Evolutionary conservation across 1,284 basidiomycete genomes (phyloP).

Genomic region (Rhodotorula sp.): DNA sequence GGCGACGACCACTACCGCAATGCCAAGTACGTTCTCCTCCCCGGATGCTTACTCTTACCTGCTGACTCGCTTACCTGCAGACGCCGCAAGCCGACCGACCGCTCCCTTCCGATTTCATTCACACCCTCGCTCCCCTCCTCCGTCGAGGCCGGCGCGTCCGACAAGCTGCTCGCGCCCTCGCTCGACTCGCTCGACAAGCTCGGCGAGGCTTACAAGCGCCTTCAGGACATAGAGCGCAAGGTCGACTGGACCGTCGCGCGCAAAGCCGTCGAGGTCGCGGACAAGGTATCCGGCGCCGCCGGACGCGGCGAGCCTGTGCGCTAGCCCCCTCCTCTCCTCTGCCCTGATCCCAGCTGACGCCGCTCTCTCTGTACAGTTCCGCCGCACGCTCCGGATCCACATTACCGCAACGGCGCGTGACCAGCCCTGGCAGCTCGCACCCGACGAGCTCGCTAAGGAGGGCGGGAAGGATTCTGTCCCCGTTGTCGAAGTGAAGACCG

Average conservation of each 20-base stretch:
- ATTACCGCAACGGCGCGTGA: conserved; percentile 83
- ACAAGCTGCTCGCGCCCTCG: conserved; percentile 16
- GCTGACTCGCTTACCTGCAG: conserved; percentile 1
- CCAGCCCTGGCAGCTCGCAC: conserved; percentile 56
- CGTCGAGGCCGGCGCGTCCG: conserved; percentile 2
- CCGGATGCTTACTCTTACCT: too few species aligned
- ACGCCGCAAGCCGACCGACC: conserved; percentile 35
- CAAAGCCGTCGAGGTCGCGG: conserved; percentile 86
- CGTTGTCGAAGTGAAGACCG: neutral
- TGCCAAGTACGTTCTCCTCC: conserved; percentile 15
- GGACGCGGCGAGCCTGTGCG: conserved; percentile 10
- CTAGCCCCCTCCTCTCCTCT: too few species aligned
- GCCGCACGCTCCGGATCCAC: conserved; percentile 83
- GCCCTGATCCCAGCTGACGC: neutral
- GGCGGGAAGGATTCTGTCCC: neutral
- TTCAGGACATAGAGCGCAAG: conserved; percentile 84
- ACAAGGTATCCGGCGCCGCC: conserved; percentile 59
- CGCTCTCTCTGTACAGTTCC: conserved; percentile 60
- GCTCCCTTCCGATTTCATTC: conserved; percentile 29
- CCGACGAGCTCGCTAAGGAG: conserved; percentile 6
- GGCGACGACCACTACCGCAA: conserved; percentile 24
- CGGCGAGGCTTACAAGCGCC: conserved; percentile 64
- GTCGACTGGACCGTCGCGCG: conserved; percentile 94
- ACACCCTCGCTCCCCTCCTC: neutral
- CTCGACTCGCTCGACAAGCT: conserved; percentile 25